Evolutionary conservation across 1,284 basidiomycete genomes (phyloP).

Genomic region (Erythrobasidium hasegawianum): DNA sequence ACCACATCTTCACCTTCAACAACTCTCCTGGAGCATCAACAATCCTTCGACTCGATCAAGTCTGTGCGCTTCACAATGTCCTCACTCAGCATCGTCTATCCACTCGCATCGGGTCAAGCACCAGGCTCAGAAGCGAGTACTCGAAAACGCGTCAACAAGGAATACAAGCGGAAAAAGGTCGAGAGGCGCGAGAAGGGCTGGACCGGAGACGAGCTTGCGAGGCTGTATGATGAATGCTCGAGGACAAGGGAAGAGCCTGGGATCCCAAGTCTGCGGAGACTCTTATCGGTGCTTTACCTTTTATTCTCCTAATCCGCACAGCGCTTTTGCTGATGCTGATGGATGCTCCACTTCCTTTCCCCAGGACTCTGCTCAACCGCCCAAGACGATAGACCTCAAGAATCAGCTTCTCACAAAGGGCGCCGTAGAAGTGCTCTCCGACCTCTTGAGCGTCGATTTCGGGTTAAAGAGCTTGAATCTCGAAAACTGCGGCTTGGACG

Average conservation of each 20-base stretch:
- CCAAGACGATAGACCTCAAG: constrained; percentile 66
- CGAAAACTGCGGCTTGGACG: constrained; percentile 73
- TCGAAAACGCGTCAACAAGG: constrained; percentile 47
- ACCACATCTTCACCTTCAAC: constrained; percentile 9
- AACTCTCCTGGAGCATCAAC: not conserved
- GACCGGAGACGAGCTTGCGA: constrained; percentile 49
- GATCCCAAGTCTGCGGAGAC: constrained; percentile 62
- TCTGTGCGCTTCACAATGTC: constrained; percentile 46
- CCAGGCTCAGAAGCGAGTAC: constrained; percentile 40
- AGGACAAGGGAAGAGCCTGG: constrained; percentile 67
- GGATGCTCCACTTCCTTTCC: no score
- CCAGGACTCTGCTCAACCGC: constrained; percentile 54
- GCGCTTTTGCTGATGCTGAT: no score
- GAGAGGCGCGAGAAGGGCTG: constrained; percentile 49
- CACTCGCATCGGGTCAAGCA: constrained; percentile 44
- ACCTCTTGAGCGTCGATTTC: constrained; percentile 85
- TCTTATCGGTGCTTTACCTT: constrained; percentile 62
- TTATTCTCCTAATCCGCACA: no score
- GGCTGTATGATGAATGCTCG: constrained; percentile 76
- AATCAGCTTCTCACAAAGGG: constrained; percentile 67
- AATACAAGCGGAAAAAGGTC: constrained; percentile 59
- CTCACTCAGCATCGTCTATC: constrained; percentile 45
- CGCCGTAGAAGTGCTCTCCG: constrained; percentile 73
- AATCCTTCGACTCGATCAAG: constrained; percentile 42
- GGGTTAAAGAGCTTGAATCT: constrained; percentile 75